These are phyloP conservation scores for Scheffersomyces illinoinensis DNA, from an alignment of 1,139 yeast species.

Conservation along the genomic window DNA sequence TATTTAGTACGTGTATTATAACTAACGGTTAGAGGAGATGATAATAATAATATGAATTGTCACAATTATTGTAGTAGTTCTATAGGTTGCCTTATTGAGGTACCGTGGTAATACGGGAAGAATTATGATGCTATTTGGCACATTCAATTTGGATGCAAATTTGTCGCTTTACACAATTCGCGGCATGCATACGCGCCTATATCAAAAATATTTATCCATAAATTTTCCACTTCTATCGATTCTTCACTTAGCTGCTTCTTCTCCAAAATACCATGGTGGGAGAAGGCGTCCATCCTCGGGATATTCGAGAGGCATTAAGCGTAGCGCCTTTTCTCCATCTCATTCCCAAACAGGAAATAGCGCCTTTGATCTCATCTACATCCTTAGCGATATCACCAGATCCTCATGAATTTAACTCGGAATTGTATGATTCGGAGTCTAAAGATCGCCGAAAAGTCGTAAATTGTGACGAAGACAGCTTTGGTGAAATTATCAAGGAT, in stretches of 20 bases:
- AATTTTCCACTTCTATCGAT: background rate
- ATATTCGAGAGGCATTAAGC: conserved; percentile 24
- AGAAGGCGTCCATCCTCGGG: conserved; percentile 12
- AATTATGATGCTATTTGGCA: background rate
- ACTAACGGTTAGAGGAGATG: background rate
- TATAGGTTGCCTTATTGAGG: background rate
- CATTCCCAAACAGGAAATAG: conserved; percentile 30
- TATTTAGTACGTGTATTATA: background rate
- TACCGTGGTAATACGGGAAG: background rate
- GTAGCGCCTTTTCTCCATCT: conserved; percentile 31
- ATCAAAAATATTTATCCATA: background rate
- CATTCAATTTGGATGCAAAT: background rate
- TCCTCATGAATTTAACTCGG: conserved; percentile 1
- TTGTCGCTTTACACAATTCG: background rate
- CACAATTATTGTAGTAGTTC: background rate
- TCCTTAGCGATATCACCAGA: conserved; percentile 8
- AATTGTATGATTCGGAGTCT: background rate
- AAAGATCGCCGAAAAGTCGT: conserved; percentile 7
- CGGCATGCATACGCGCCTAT: background rate
- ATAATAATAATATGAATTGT: background rate
- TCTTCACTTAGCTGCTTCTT: background rate
- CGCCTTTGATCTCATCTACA: conserved; percentile 19
- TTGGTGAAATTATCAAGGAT: conserved; percentile 10
- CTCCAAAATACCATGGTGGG: background rate
- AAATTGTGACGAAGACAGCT: conserved; percentile 15